Evolutionary conservation across 2,329 filamentous ascomycete species (phyloP), one percentile per base, ranked within the genome.

Genomic region (Metarhizium sp.): DNA sequence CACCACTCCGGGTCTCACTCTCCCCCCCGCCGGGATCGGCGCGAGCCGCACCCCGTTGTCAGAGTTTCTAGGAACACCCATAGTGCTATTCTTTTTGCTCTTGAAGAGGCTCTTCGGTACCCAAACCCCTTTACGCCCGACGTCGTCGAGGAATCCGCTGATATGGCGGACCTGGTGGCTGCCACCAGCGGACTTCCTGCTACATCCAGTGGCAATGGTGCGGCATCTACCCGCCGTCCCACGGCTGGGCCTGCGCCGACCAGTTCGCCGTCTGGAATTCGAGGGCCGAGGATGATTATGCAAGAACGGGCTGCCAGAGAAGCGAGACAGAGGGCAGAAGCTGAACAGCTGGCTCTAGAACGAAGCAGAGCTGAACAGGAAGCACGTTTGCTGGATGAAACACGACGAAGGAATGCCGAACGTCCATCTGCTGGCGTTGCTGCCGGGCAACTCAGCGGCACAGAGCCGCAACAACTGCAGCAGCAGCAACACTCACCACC

Each of bases 251-350:
- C 80, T 38, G 71, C 72, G 20, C 77, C 78, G 54, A 77, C 77
- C 30, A 76, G 78, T 61, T 82, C 80, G 14, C 80, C 80, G 10
- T 78, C 78, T 57, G 85, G 87, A 30, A 88, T 96, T 58, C 83
- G 87, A 62, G 92, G 91, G 40, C 92, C 92, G 16, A 85, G 88
- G 60, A 88, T 92, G 73, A 92, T 97, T 64, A 95, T 96, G 92
- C 85, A 89, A 70, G 86, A 92, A 68, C 85, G 92, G 55, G 80
- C 82, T 55, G 88, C 88, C 60, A 81, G 92, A 59, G 90, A 95
- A 69, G 84, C 86, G 30, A 77, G 86, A 56, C 80, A 83, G 59
- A 79, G 81, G 62, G 85, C 85, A 48, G 85, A 89, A 66, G 79
- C 80, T 47, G 85, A 88, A 65, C 80, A 84, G 61, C 63, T 67